Evolutionary conservation across 164 flowering plant genomes (phyloP), one percentile per base, ranked within the genome.

Genomic region (Kingdonia uniflora): DNA sequence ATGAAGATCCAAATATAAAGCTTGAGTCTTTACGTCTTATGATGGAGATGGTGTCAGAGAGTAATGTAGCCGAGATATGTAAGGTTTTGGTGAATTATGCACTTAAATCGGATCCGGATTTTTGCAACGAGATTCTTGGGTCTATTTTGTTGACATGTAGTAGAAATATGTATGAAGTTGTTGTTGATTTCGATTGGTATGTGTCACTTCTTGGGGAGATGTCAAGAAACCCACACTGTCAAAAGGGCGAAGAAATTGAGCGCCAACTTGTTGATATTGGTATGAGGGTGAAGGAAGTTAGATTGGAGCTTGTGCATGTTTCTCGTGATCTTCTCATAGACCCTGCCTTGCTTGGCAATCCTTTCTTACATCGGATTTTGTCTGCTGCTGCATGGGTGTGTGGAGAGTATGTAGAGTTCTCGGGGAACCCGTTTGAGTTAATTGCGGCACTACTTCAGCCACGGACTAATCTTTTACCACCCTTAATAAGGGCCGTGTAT

Each of bases 161-260:
- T 40, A 72, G 71, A 41, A 86, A 84, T 74, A 50, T 72, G 52
- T 88, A 92, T 67, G 85, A 86, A 76, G 65, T 80, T 7, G 56
- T 92, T 44, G 60, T 68, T 45, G 95, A 92, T 68, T 92, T 92
- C 54, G 96, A 88, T 66, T 88, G 99, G 97, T 92, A 88, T 72
- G 89, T 80, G 2, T 78, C 83, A 2, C 87, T 92, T 74, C 86
- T 92, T 54, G 95, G 95, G 53, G 99, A 92, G 63, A 86, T 88
- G 72, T 56, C 89, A 1, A 74, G 95, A 71, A 73, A 81, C 22
- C 95, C 91, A 16, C 81, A 86, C 40, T 92, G 94, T 54, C 83
- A 71, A 40, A 76, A 64, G 65, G 95, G 95, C 11, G 84, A 77
- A 39, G 96, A 92, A 65, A 84, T 92, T 51, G 99, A 81, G 71